Base-by-base conservation (phyloP, 768 basidiomycete genomes). In the Naematelia aurantialba region DNA sequence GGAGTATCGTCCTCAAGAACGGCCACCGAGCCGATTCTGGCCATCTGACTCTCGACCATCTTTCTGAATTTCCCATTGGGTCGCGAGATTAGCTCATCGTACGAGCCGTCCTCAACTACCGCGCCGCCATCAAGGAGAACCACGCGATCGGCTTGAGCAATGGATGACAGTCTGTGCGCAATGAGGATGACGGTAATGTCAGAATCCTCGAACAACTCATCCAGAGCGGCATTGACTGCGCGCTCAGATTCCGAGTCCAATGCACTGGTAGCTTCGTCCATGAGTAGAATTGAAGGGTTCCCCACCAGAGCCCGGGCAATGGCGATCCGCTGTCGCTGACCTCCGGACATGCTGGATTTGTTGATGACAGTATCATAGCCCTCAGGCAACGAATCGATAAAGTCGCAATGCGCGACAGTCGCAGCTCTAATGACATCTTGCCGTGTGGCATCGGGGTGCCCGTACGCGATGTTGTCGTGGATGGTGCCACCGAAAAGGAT, bases 401-500 rank as follows among this genome's bases (percentile, higher is more conserved):
- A 97, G 71, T 93, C 91, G 76, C 92, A 96, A 69, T 96, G 93
- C 1, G 93, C 93, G 49, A 90, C 84, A 14, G 88, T 82, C 0
- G 91, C 92, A 0, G 90, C 92, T 14, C 84, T 79, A 72, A 91
- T 89, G 45, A 96, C 87, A 59, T 94, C 85, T 64, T 86, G 85
- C 17, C 87, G 82, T 0, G 67, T 65, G 14, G 85, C 89, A 19
- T 81, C 79, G 13, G 83, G 81, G 57, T 87, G 83, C 2, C 92
- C 92, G 69, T 88, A 96, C 0, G 90, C 86, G 62, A 93, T 97
- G 68, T 97, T 97, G 3, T 89, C 87, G 1, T 89, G 89, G 59
- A 96, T 93, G 0, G 91, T 93, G 1, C 91, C 90, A 1, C 87
- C 87, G 76, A 94, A 94, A 45, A 94, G 78, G 4, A 91, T 84